A percentile compares a stretch with the other conserved stretches of the same genome.
Conservation (phyloP, 768 basidiomycete genomes). For the Auriculariales sp. region DNA sequence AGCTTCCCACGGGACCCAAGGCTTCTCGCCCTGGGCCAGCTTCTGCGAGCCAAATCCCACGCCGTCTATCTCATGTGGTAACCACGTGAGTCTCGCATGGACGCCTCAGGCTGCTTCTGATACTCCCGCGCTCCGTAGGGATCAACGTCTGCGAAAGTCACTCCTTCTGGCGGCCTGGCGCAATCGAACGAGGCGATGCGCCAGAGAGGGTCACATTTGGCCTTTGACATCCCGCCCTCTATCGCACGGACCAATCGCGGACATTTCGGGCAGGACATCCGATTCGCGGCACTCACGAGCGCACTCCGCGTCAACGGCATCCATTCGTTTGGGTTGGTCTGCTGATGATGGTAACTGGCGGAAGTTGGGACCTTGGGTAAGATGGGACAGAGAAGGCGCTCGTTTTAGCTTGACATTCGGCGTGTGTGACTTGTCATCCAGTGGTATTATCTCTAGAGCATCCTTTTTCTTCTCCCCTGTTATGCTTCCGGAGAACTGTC, state of each 20-base stretch:
- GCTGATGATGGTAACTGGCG: not conserved
- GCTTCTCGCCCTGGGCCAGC: too few species aligned
- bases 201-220: not conserved
- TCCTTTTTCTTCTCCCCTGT: not conserved
- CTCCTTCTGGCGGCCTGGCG: too few species aligned
- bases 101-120: too few species aligned
- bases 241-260: not conserved
- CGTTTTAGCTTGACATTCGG: not conserved
- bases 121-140: too few species aligned
- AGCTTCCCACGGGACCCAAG: too few species aligned
- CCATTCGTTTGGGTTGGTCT: not conserved
- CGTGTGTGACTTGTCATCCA: not conserved
- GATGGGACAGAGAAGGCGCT: not conserved
- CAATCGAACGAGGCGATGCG: too few species aligned
- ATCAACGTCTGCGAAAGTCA: too few species aligned
- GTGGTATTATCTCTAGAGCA: not conserved
- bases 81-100: too few species aligned
- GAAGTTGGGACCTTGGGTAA: not conserved
- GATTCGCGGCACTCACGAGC: not conserved
- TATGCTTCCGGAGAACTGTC: not conserved
- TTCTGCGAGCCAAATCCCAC: too few species aligned
- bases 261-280: not conserved
- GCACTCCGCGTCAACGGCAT: not conserved
- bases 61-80: too few species aligned
- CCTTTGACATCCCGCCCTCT: not conserved